These are phyloP conservation scores for Amanita rubescens DNA, from an alignment of 768 basidiomycete genomes.

Conservation along the genomic window DNA sequence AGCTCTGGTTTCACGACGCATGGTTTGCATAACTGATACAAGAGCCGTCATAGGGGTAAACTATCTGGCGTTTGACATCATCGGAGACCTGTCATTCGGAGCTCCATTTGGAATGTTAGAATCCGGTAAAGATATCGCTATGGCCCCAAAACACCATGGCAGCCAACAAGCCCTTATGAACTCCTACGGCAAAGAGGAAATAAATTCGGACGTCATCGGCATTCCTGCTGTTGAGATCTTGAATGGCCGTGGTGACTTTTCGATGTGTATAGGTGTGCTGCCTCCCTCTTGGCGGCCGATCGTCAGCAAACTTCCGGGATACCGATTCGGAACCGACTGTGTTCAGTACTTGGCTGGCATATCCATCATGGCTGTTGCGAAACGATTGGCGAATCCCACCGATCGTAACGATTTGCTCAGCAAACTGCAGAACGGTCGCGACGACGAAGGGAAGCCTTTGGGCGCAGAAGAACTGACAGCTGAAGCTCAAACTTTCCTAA, in stretches of 20 bases:
- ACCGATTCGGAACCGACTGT: conserved; percentile 53
- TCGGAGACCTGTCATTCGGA: conserved; percentile 84
- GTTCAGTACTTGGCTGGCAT: conserved; percentile 72
- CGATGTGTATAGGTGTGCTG: conserved; percentile 75
- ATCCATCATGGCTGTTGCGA: conserved; percentile 72
- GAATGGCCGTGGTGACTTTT: conserved; percentile 83
- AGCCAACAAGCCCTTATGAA: conserved; percentile 48
- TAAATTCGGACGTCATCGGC: conserved; percentile 38
- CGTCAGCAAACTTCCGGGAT: conserved; percentile 69
- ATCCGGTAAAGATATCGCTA: conserved; percentile 63
- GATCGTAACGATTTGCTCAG: conserved; percentile 78
- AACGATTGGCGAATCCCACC: conserved; percentile 57
- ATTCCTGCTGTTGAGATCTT: conserved; percentile 82
- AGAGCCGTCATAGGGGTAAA: conserved; percentile 39
- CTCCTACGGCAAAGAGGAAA: conserved; percentile 40
- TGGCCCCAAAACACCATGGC: conserved; percentile 52
- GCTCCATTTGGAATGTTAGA: conserved; percentile 85
- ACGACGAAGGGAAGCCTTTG: conserved; percentile 74
- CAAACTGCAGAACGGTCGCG: conserved; percentile 72
- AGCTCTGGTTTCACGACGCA: conserved; percentile 19
- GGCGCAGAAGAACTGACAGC: conserved; percentile 79
- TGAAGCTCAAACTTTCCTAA: conserved; percentile 79
- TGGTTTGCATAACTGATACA: not conserved
- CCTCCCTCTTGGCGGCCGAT: conserved; percentile 66
- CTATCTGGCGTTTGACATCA: conserved; percentile 60